Percentiles rank a stretch among this genome's conserved stretches.
phyloP scores from a whole-genome alignment of 345 rosid species.

The Lepidium sativum region DNA sequence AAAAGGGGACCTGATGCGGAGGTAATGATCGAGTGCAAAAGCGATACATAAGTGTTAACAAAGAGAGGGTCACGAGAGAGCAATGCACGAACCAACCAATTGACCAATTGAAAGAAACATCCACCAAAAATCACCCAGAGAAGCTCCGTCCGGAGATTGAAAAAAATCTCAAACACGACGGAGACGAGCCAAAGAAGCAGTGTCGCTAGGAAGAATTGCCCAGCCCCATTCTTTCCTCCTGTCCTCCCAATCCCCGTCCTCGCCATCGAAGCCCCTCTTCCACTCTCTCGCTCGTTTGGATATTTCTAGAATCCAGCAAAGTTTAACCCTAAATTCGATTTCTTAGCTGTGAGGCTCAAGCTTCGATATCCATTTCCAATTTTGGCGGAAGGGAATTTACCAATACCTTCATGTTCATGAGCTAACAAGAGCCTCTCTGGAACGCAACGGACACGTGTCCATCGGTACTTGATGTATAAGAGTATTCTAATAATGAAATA shows the following conservation, averaged over 20 bases:
- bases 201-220: slow-evolving; percentile 67
- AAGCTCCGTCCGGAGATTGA: slow-evolving; percentile 53
- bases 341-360: not conserved
- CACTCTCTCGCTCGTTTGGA: not conserved
- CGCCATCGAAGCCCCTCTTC: slow-evolving; percentile 5
- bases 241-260: slow-evolving; percentile 14
- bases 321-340: not conserved
- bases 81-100: slow-evolving; percentile 45
- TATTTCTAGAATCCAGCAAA: not conserved
- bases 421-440: not conserved
- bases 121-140: slow-evolving; percentile 44
- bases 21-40: slow-evolving; percentile 71
- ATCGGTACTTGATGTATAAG: not conserved
- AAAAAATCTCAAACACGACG: slow-evolving; percentile 60
- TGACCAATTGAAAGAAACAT: slow-evolving; percentile 57
- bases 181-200: slow-evolving; percentile 78
- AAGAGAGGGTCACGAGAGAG: slow-evolving; percentile 80
- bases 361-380: not conserved
- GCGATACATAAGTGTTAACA: slow-evolving; percentile 83
- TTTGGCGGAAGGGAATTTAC: slow-evolving; percentile 10
- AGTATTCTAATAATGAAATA: too few relatives aligned
- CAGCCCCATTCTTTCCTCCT: slow-evolving; percentile 33
- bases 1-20: slow-evolving; percentile 59
- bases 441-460: slow-evolving; percentile 14
- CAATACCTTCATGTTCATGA: not conserved